These are phyloP conservation scores for Silene conica DNA, from an alignment of 148 eudicot genomes.

Conservation along the genomic window DNA sequence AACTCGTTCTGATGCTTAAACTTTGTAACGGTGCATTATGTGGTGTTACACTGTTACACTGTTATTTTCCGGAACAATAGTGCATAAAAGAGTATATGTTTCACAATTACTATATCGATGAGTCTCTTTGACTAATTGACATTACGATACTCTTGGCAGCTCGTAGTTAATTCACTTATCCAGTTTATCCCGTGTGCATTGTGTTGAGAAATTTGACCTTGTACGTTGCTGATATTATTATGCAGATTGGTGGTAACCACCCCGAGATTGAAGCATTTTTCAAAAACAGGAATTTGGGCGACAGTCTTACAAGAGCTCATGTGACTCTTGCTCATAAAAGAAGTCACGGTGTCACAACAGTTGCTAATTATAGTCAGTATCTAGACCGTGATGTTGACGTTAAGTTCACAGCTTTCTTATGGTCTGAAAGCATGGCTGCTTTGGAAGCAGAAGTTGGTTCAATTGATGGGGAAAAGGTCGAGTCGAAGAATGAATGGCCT, in stretches of 20 bases:
- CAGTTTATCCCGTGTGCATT: neutral
- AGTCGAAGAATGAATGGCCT: conserved; percentile 75
- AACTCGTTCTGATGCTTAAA: neutral
- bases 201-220: neutral
- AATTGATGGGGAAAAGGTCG: conserved; percentile 62
- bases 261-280: conserved; percentile 48
- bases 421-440: conserved; percentile 74
- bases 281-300: conserved; percentile 39
- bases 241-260: conserved; percentile 52
- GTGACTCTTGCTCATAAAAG: conserved; percentile 92
- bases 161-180: too few relatives aligned
- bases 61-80: neutral
- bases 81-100: neutral
- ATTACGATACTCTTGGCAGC: too few relatives aligned
- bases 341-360: conserved; percentile 81
- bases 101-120: neutral
- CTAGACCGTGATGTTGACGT: conserved; percentile 56
- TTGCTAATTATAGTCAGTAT: conserved; percentile 65
- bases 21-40: neutral
- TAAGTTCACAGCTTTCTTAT: conserved; percentile 53
- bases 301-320: conserved; percentile 56
- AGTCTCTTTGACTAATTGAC: neutral
- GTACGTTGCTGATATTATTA: neutral
- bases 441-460: conserved; percentile 70
- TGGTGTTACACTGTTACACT: too few relatives aligned